Percentiles rank a stretch among this genome's conserved stretches.
Conservation (phyloP, 1,139 yeast species). For the Yamadazyma spencermartinsiae region DNA sequence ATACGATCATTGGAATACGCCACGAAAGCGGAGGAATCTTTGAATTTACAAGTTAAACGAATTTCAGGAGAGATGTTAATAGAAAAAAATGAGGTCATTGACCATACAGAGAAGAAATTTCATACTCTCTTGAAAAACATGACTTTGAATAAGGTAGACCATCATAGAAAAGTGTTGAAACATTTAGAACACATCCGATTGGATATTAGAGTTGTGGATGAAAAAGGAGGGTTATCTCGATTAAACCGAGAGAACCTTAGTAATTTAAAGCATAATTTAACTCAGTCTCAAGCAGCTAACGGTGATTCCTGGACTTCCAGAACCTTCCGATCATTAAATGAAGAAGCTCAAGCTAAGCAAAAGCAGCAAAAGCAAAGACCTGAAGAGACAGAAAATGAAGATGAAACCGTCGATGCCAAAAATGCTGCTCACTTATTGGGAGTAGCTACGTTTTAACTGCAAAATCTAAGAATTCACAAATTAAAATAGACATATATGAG, state of each 20-base stretch:
- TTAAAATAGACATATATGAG: neutral
- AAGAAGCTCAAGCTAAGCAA: constrained; percentile 31
- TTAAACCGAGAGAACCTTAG: constrained; percentile 72
- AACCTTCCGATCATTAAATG: constrained; percentile 56
- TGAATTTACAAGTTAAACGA: constrained; percentile 72
- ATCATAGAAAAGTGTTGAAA: constrained; percentile 77
- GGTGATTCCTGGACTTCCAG: constrained; percentile 70
- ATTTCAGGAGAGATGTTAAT: constrained; percentile 83
- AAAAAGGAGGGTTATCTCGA: constrained; percentile 78
- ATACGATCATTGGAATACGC: constrained; percentile 77
- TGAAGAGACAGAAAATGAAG: constrained; percentile 10
- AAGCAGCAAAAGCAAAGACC: constrained; percentile 21
- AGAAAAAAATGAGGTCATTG: constrained; percentile 61
- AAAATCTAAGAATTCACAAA: too few relatives aligned
- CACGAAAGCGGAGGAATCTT: constrained; percentile 71
- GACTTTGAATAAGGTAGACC: constrained; percentile 75
- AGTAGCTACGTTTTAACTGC: constrained; percentile 61
- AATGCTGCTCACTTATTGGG: constrained; percentile 82
- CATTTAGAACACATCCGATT: constrained; percentile 72
- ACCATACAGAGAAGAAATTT: constrained; percentile 57
- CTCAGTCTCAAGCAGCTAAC: constrained; percentile 49
- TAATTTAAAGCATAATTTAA: constrained; percentile 43
- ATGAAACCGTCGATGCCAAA: constrained; percentile 63
- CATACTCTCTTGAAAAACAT: constrained; percentile 56
- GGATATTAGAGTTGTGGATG: constrained; percentile 77